phyloP scores from a whole-genome alignment of 1,139 yeast genomes.

The Hyphopichia burtonii region DNA sequence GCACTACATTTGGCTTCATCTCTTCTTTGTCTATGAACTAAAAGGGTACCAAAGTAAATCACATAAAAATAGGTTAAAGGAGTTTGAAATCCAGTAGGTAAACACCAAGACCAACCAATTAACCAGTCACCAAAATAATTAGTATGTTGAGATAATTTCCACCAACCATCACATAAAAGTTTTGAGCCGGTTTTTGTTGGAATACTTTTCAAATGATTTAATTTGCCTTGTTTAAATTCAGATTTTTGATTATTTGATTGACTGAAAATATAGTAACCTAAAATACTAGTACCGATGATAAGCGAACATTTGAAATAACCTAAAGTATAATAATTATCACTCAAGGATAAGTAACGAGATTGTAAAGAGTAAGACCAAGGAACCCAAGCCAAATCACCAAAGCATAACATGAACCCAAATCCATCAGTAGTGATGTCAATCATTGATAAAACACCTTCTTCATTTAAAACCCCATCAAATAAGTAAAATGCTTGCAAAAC shows the following conservation, averaged over 20 bases:
- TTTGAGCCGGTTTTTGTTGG: slow-evolving; percentile 76
- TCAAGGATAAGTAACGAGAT: slow-evolving; percentile 71
- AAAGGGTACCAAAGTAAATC: slow-evolving; percentile 73
- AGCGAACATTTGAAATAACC: slow-evolving; percentile 41
- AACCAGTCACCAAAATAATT: slow-evolving; percentile 96
- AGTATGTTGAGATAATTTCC: slow-evolving; percentile 90
- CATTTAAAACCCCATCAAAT: slow-evolving; percentile 89
- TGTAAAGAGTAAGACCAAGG: slow-evolving; percentile 92
- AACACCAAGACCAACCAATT: slow-evolving; percentile 88
- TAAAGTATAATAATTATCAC: slow-evolving; percentile 53
- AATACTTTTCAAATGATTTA: slow-evolving; percentile 64
- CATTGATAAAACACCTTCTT: slow-evolving; percentile 87
- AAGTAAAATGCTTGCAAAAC: slow-evolving; percentile 77
- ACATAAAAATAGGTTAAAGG: slow-evolving; percentile 87
- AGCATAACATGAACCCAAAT: slow-evolving; percentile 91
- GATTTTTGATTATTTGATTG: slow-evolving; percentile 83
- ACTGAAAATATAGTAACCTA: slow-evolving; percentile 83
- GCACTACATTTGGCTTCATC: slow-evolving; percentile 88
- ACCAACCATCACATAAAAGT: slow-evolving; percentile 90
- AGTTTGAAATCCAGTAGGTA: slow-evolving; percentile 81
- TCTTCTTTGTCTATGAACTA: slow-evolving; percentile 84
- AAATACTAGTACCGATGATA: slow-evolving; percentile 40
- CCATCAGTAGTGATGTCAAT: slow-evolving; percentile 97
- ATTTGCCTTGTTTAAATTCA: slow-evolving; percentile 74
- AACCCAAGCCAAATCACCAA: slow-evolving; percentile 92